Percentiles rank a stretch among this genome's conserved stretches.
phyloP scores from a whole-genome alignment of 148 eudicot genomes.

The Rhododendron ovatum region DNA sequence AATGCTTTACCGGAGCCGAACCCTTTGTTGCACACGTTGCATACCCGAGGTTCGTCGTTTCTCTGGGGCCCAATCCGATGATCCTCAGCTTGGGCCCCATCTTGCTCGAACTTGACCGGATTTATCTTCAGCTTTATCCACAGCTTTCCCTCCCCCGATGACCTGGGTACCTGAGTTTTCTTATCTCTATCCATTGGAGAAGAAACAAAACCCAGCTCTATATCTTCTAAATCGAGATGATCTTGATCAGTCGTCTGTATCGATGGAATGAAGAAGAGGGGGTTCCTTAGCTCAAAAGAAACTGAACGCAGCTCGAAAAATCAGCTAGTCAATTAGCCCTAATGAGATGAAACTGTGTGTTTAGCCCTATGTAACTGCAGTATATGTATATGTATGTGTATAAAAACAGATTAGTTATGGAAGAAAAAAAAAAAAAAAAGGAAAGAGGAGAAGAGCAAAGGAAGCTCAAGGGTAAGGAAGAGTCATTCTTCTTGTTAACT shows the following conservation, averaged over 20 bases:
- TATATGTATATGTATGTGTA: background rate
- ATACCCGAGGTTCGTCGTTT: slow-evolving; percentile 10
- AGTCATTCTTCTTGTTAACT: slow-evolving; percentile 10
- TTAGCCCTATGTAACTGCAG: background rate
- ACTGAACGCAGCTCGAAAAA: slow-evolving; percentile 11
- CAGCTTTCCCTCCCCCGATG: slow-evolving; percentile 12
- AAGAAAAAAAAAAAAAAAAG: background rate
- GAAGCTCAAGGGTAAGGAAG: slow-evolving; percentile 1
- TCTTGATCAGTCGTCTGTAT: background rate
- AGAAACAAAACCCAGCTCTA: background rate
- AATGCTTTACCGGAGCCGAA: slow-evolving; percentile 41
- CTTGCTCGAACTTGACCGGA: slow-evolving; percentile 2
- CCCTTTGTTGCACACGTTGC: slow-evolving; percentile 28
- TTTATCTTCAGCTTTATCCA: slow-evolving; percentile 20
- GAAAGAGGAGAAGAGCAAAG: slow-evolving; percentile 8
- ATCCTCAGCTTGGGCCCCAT: background rate
- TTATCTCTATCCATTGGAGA: slow-evolving; percentile 16
- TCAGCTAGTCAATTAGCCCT: background rate
- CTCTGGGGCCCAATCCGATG: background rate
- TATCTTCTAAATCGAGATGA: background rate
- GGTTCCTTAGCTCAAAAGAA: slow-evolving; percentile 10
- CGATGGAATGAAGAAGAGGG: background rate
- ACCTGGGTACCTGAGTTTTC: background rate
- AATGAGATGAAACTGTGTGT: background rate
- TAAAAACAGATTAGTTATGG: background rate